phyloP scores from a whole-genome alignment of 2,329 filamentous ascomycete species.

The Xylariaceae sp. region DNA sequence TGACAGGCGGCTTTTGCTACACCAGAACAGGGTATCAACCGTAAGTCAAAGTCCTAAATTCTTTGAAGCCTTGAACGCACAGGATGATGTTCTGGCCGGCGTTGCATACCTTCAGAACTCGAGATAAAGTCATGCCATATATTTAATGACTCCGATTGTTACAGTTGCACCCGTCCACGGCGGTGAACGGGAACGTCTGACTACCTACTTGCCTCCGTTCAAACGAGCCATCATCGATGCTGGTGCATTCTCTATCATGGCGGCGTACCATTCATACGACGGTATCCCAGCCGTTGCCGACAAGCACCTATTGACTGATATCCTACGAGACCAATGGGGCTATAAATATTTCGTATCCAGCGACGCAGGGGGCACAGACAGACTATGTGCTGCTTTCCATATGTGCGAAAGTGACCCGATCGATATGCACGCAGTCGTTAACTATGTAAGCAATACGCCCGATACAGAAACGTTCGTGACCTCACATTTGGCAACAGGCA shows the following conservation, averaged over 20 bases:
- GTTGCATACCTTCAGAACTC: too few species aligned
- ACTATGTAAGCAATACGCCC: slow-evolving; percentile 38
- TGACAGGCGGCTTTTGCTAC: slow-evolving; percentile 56
- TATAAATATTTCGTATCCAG: slow-evolving; percentile 64
- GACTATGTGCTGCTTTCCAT: slow-evolving; percentile 60
- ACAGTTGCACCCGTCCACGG: slow-evolving; percentile 49
- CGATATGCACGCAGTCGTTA: slow-evolving; percentile 62
- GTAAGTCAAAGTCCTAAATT: too few species aligned
- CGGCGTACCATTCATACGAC: slow-evolving; percentile 71
- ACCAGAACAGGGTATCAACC: slow-evolving; percentile 71
- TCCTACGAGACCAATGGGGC: slow-evolving; percentile 68
- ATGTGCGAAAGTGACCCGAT: slow-evolving; percentile 58
- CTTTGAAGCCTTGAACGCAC: too few species aligned
- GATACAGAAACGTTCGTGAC: background rate
- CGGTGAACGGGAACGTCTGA: slow-evolving; percentile 51
- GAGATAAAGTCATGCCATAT: too few species aligned
- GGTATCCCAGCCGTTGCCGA: slow-evolving; percentile 66
- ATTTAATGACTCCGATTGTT: too few species aligned
- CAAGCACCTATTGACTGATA: slow-evolving; percentile 61
- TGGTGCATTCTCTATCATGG: slow-evolving; percentile 67
- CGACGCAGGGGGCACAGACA: slow-evolving; percentile 68
- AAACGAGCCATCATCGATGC: slow-evolving; percentile 68
- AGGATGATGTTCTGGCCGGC: too few species aligned
- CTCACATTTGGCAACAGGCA: slow-evolving; percentile 33
- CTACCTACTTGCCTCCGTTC: slow-evolving; percentile 56